Evolutionary conservation across 2,329 filamentous ascomycete genomes (phyloP).

Genomic region (Botrytis fragariae): DNA sequence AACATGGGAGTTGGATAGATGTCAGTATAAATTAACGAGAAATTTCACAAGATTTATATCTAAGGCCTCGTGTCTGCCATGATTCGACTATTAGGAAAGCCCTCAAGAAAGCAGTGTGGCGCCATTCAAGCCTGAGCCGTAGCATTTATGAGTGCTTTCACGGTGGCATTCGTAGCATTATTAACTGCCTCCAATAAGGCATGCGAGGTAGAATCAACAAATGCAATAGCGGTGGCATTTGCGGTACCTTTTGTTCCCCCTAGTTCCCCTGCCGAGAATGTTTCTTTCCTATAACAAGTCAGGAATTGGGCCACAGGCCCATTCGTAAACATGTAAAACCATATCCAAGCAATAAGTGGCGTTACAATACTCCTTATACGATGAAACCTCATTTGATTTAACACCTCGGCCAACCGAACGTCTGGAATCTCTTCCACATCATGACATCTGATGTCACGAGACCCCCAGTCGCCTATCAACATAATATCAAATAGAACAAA

Average conservation of each 20-base stretch:
- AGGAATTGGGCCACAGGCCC: too few relatives aligned
- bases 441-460: background rate
- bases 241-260: too few relatives aligned
- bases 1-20: background rate
- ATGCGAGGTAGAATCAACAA: background rate
- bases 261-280: background rate
- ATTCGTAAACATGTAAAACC: background rate
- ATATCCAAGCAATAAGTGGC: background rate
- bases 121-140: background rate
- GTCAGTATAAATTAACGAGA: background rate
- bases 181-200: background rate
- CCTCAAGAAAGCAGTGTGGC: background rate
- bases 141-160: background rate
- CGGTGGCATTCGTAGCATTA: background rate
- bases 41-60: background rate
- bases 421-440: background rate
- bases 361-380: background rate
- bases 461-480: fast-evolving
- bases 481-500: background rate
- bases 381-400: background rate
- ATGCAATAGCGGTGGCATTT: background rate
- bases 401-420: background rate
- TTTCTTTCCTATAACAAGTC: background rate
- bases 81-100: background rate
- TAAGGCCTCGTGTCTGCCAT: background rate